Evolutionary conservation across 2,329 filamentous ascomycete species (phyloP), one percentile per base, ranked within the genome.

Genomic region (Sporothrix globosa): DNA sequence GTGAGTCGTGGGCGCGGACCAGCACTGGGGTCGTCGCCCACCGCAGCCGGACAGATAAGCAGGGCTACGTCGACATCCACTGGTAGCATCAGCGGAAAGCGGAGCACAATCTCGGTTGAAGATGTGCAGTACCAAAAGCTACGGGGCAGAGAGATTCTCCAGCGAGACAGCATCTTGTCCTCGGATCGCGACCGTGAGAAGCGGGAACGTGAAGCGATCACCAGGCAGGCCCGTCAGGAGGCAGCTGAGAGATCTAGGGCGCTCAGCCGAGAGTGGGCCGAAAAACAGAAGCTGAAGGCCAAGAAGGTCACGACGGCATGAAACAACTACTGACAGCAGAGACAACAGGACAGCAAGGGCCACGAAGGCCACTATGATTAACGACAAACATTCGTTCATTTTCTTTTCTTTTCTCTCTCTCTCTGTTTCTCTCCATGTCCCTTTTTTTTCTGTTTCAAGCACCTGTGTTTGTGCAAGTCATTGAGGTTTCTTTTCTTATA

Each of bases 231-330:
- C 9, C 82, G 88, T 58, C 84, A 88, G 74, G 82, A 88, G 75
- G 88, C 88, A 30, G 87, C 88, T 11, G 87, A 90, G 77, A 82
- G 85, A 75, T 87, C 86, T 69, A 83, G 88, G 69, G 81, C 83
- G 76, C 82, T 85, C 71, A 87, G 87, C 73, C 83, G 87, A 46
- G 85, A 88, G 74, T 90, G 88, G 87, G 87, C 87, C 13, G 86
- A 88, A 76, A 75, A 72, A 72, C 74, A 74, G 69, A 74, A 70
- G 69, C 73, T 71, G 21, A 71, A 69, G 30, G 27, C 63, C 3
- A 73, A 72, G 68, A 72, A 72, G 71, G 30, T 27, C 27, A 19
- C 66, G 17, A 27, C 39, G 11, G 52, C 58, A 24, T 50, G 44
- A 21, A 24, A 19, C 52, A 46, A 19, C 13, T 10, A 11, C n/a